A percentile compares a stretch with the other conserved stretches of the same genome.
Conservation (phyloP, 192 early-diverging fungal genomes). For the Mortierella hygrophila region DNA sequence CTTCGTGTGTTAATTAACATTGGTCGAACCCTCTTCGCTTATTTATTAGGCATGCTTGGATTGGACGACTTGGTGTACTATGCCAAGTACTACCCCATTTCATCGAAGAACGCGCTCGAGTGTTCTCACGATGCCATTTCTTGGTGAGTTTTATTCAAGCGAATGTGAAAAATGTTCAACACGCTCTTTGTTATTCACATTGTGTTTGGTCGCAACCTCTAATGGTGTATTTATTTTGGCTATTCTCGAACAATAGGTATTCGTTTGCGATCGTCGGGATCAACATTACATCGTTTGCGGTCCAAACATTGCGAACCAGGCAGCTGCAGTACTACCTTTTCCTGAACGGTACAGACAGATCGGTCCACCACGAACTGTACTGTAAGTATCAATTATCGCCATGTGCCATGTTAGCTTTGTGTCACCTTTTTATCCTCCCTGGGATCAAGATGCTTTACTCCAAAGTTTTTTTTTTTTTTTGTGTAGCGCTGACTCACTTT, state of each 20-base stretch:
- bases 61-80: slow-evolving; percentile 81
- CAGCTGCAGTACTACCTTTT: slow-evolving; percentile 76
- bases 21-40: neutral
- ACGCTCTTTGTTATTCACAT: too few species aligned
- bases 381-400: slow-evolving; percentile 62
- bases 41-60: slow-evolving; percentile 70
- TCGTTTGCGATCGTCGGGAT: slow-evolving; percentile 88
- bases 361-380: slow-evolving; percentile 79
- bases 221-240: neutral
- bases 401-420: slow-evolving; percentile 1
- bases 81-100: slow-evolving; percentile 67
- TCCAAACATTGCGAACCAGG: slow-evolving; percentile 70
- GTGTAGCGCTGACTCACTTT: neutral
- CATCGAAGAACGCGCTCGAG: slow-evolving; percentile 65
- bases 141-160: slow-evolving; percentile 61
- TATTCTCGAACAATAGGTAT: slow-evolving; percentile 61
- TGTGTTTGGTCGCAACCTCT: neutral
- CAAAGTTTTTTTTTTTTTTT: neutral
- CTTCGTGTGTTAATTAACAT: too few species aligned
- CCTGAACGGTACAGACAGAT: slow-evolving; percentile 65
- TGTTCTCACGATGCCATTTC: slow-evolving; percentile 70
- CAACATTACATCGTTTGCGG: slow-evolving; percentile 77
- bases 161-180: too few species aligned
- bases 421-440: neutral
- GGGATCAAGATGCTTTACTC: too few species aligned